Evolutionary conservation across 352 stramenopile genomes (phyloP), one percentile per base, ranked within the genome.

Genomic region (Aphanomyces cochlioides): DNA sequence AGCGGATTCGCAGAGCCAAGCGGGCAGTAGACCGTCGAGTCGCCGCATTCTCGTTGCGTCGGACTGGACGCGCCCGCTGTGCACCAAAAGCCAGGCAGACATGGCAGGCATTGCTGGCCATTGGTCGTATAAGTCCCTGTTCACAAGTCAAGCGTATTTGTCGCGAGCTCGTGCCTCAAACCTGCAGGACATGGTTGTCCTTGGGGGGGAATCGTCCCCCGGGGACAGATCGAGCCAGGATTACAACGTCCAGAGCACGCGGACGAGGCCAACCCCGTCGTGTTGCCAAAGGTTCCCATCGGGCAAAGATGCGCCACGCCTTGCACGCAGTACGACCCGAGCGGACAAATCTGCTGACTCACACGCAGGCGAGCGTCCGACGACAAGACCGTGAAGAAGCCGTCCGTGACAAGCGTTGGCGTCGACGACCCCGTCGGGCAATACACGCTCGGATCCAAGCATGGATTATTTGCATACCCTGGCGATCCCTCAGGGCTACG

Each of bases 11-110:
- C 72, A 2, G 83, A 88, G 0, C 83, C 81, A 8, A 90, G 80
- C 4, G 84, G 80, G 57, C 83, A 93, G 56, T 78, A 90, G 6
- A 28, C 59, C 1, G 38, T 69, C 47, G 85, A 78, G 1, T 66
- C 72, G 0, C 81, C 82, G 34, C 85, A 93, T 3, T 50, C 61
- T 56, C 90, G 75, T 39, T 90, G 85, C 38, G 77, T 74, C 0
- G 74, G 77, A 56, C 81, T 78, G 3, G 77, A 73, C 0, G 80
- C 90, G 12, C 67, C 82, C 6, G 61, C 41, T 4, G 36, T 45
- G 38, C 84, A 90, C 79, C 80, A 91, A 72, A 81, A 90, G 0
- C 85, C 82, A 47, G 82, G 81, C 37, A 72, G 72, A 40, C 85
- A 93, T 6, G 76, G 74, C 3, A 76, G 56, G 50, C 83, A 93